Conservation (phyloP, 768 basidiomycete species). For the Cystoderma amianthinum region DNA sequence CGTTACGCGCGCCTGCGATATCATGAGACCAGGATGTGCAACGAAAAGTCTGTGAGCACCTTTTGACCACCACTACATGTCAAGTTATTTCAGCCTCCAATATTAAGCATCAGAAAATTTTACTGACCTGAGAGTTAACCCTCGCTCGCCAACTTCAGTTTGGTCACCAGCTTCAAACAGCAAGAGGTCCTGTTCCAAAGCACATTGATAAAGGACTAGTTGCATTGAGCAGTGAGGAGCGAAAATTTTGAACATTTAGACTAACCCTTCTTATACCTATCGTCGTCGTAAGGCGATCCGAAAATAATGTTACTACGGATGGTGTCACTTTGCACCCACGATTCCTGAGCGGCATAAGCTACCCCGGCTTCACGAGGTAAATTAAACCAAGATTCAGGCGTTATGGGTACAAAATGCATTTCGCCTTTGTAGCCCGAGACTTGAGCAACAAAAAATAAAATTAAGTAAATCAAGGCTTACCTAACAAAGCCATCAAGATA, state of each 20-base stretch:
- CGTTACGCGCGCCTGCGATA: slow-evolving; percentile 33
- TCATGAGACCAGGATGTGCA: not conserved
- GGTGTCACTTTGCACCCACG: slow-evolving; percentile 3
- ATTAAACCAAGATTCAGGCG: slow-evolving; percentile 1
- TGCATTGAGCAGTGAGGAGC: not conserved
- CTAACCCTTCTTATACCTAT: slow-evolving; percentile 50
- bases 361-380: slow-evolving; percentile 1
- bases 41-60: slow-evolving; percentile 2
- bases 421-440: slow-evolving; percentile 2
- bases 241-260: not conserved
- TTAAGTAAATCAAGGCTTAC: slow-evolving; percentile 39
- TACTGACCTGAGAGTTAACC: slow-evolving; percentile 40
- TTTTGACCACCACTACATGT: slow-evolving; percentile 3
- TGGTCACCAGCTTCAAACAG: slow-evolving; percentile 58
- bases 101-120: not conserved
- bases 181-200: slow-evolving; percentile 62
- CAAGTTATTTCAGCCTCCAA: too few species aligned
- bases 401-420: slow-evolving; percentile 2
- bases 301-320: slow-evolving; percentile 69
- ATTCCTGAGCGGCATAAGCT: slow-evolving; percentile 4
- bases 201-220: slow-evolving; percentile 58
- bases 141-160: slow-evolving; percentile 68
- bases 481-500: slow-evolving; percentile 55
- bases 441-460: not conserved
- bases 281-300: slow-evolving; percentile 64